Percentiles rank a stretch among this genome's conserved stretches.
Evolutionary conservation across 495 filamentous ascomycete genomes (phyloP).

Genomic region (Penicillium lagena): DNA sequence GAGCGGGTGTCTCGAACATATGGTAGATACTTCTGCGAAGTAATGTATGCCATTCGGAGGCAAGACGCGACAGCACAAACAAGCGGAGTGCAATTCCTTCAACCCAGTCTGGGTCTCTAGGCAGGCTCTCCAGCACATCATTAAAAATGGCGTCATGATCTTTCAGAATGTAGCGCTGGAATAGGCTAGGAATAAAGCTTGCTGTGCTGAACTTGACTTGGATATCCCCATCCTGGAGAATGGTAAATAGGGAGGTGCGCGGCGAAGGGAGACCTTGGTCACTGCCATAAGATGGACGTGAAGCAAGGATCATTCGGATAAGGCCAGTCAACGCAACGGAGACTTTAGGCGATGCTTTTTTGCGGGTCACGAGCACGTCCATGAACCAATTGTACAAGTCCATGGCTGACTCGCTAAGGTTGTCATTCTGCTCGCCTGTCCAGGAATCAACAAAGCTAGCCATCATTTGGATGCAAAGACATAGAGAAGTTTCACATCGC

Average conservation of each 20-base stretch:
- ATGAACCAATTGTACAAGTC: constrained; percentile 81
- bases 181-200: constrained; percentile 62
- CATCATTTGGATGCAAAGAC: constrained; percentile 65
- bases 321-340: constrained; percentile 60
- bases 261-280: constrained; percentile 54
- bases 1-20: constrained; percentile 82
- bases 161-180: constrained; percentile 69
- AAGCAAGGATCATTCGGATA: constrained; percentile 59
- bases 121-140: constrained; percentile 68
- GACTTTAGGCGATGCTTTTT: constrained; percentile 59
- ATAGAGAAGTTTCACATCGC: constrained; percentile 70
- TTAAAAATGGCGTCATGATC: constrained; percentile 76
- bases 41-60: constrained; percentile 72
- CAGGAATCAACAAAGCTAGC: constrained; percentile 58
- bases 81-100: constrained; percentile 87
- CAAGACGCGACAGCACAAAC: constrained; percentile 66
- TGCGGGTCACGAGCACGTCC: constrained; percentile 52
- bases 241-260: constrained; percentile 65
- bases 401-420: constrained; percentile 55
- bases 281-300: constrained; percentile 55
- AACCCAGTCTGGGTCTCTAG: constrained; percentile 57
- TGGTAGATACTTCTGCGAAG: constrained; percentile 81
- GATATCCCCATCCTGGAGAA: constrained; percentile 61
- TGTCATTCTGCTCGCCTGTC: constrained; percentile 44
- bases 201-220: constrained; percentile 71